Evolutionary conservation across 208 protist species (phyloP).

Genomic region (Acanthamoeba culbertsoni): DNA sequence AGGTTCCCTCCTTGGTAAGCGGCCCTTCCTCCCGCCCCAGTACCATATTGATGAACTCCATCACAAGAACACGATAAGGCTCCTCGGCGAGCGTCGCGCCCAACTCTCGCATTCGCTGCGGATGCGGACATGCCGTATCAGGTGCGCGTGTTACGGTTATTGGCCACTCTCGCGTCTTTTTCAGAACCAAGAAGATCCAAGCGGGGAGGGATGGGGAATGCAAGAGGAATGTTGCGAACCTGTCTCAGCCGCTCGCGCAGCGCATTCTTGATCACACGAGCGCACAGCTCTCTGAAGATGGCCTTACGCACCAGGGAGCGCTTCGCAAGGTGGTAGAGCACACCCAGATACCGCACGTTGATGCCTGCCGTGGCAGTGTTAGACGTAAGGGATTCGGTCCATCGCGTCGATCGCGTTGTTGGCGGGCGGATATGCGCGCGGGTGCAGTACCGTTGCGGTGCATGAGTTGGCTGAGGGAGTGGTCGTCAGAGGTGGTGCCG

Average conservation of each 20-base stretch:
- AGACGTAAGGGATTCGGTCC: too few relatives aligned
- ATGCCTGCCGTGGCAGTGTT: too few relatives aligned
- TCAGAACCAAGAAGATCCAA: too few relatives aligned
- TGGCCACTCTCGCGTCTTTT: too few relatives aligned
- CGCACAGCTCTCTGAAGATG: slow-evolving; percentile 15
- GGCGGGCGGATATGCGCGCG: too few relatives aligned
- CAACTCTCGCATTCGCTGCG: neutral
- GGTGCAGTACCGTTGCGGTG: slow-evolving; percentile 39
- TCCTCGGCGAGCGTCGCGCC: slow-evolving; percentile 10
- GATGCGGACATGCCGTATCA: too few relatives aligned
- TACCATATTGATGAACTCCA: slow-evolving; percentile 40
- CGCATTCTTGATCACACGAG: slow-evolving; percentile 31
- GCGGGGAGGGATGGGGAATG: neutral
- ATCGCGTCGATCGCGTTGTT: too few relatives aligned
- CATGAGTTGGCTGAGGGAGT: slow-evolving; percentile 43
- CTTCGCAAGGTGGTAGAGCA: slow-evolving; percentile 28
- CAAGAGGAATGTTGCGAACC: neutral
- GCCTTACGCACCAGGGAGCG: neutral
- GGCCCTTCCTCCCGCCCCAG: neutral
- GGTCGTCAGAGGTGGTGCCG: neutral
- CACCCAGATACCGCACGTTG: slow-evolving; percentile 50
- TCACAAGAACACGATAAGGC: slow-evolving; percentile 11
- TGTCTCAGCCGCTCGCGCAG: neutral
- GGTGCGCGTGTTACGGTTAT: too few relatives aligned
- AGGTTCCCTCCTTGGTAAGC: neutral